Percentiles rank a stretch among this genome's conserved stretches.
Conservation (phyloP, 768 basidiomycete genomes). For the Candolleomyces eurysporus region DNA sequence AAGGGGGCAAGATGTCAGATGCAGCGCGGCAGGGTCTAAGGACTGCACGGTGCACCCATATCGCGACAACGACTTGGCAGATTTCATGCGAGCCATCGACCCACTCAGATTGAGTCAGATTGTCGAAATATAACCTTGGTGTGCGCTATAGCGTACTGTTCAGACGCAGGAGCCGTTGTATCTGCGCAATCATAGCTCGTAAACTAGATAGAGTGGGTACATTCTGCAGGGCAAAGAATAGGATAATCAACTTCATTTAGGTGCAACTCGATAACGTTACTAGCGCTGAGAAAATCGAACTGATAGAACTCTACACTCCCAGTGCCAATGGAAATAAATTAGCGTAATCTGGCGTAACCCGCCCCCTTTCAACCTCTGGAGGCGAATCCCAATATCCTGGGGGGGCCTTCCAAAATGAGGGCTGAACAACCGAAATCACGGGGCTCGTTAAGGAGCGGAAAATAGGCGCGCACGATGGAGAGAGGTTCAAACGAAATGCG, state of each 20-base stretch:
- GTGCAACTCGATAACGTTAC: no score
- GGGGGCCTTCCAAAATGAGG: background rate
- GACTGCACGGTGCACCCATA: conserved; percentile 7
- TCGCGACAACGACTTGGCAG: conserved; percentile 39
- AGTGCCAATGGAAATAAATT: no score
- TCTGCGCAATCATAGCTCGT: no score
- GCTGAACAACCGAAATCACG: background rate
- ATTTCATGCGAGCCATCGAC: conserved; percentile 38
- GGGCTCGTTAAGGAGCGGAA: background rate
- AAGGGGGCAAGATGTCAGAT: no score
- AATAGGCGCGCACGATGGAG: background rate
- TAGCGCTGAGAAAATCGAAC: no score
- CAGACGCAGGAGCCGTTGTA: conserved; percentile 29
- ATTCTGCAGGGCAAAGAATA: no score
- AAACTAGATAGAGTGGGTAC: no score
- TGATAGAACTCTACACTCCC: no score
- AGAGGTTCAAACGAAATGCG: background rate
- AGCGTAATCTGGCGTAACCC: background rate
- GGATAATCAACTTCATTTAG: no score
- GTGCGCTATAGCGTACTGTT: conserved; percentile 31
- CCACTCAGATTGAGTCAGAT: conserved; percentile 27
- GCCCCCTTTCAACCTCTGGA: background rate
- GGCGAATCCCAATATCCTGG: background rate
- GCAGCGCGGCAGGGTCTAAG: background rate
- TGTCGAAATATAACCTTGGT: conserved; percentile 18